Evolutionary conservation across 2,329 filamentous ascomycete species (phyloP), one percentile per base, ranked within the genome.

Genomic region (Colletotrichum sansevieriae): DNA sequence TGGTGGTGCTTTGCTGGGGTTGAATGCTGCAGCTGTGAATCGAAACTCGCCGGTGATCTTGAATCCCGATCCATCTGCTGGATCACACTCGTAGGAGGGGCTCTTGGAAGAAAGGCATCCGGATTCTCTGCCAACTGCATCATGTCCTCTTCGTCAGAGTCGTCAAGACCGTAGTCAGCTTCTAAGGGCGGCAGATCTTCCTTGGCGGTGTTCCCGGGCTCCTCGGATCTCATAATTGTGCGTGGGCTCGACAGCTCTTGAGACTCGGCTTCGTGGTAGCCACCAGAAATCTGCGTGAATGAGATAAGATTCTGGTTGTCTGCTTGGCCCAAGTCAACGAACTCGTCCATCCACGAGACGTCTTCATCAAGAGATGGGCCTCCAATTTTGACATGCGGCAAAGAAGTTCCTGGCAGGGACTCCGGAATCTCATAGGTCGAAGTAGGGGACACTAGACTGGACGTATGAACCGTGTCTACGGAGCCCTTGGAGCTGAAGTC

Each of bases 121-220:
- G 33, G 13, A 54, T 29, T 12, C 6, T 43, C 44, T 13, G 54
- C 15, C 4, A 69, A 18, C 25, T 56, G 25, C 0, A 7, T 13
- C 63, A 69, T 43, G 12, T 52, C 66, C n/a, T 56, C 63, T 9
- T 67, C 63, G 13, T 69, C 63, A 11, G 43, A 37, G 10, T 15
- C 49, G 3, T 44, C 47, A 7, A 69, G 15, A 10, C n/a, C 46
- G 20, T 69, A 69, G 12, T 54, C 39, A 13, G 47, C 25, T 13
- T 65, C 39, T 2, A 41, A 9, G 5, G 22, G 15, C 3, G 54
- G 9, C 2, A 13, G 20, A 1, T 37, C 52, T 6, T 22, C 8
- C 2, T 15, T 2, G 0, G 9, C 13, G 1, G n/a, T 7, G 4
- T 56, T 8, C 12, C 2, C 37, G 10, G 37, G 18, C 37, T 47